A percentile compares a stretch with the other conserved stretches of the same genome.
phyloP scores from a whole-genome alignment of 202 grass and related monocot species.

The Setaria viridis region DNA sequence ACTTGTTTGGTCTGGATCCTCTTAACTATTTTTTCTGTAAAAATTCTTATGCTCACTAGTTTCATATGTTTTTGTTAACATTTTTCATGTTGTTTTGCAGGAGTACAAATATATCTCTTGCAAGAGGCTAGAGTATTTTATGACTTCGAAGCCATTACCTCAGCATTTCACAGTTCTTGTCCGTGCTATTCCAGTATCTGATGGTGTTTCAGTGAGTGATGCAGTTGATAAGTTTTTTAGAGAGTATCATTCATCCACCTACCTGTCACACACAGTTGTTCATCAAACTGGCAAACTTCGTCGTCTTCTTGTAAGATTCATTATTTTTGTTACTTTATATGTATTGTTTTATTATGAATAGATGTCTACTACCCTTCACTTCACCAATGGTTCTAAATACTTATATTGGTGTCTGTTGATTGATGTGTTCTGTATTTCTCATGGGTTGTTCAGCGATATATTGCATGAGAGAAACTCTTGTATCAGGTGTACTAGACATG shows the following conservation, averaged over 20 bases:
- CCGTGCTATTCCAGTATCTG: conserved; percentile 74
- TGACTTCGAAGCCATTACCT: conserved; percentile 69
- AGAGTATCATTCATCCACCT: conserved; percentile 85
- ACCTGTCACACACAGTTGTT: conserved; percentile 75
- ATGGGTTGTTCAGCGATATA: not conserved
- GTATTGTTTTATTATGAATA: conserved; percentile 23
- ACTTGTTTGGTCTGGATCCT: not conserved
- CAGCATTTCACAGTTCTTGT: conserved; percentile 93
- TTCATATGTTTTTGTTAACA: conserved; percentile 19
- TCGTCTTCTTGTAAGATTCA: conserved; percentile 71
- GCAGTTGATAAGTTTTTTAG: conserved; percentile 84
- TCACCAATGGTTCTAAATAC: conserved; percentile 13
- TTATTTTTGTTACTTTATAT: conserved; percentile 30
- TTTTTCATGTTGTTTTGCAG: conserved; percentile 52
- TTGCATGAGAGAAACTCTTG: not conserved
- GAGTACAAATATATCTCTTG: conserved; percentile 82
- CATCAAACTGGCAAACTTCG: conserved; percentile 85
- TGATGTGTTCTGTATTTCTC: not conserved
- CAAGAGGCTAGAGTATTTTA: conserved; percentile 90
- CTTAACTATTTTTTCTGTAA: not conserved
- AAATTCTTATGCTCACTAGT: conserved; percentile 35
- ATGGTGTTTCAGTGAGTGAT: conserved; percentile 67
- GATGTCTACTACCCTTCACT: not conserved
- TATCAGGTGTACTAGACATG: not conserved
- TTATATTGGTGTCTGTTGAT: conserved; percentile 12